phyloP scores from a whole-genome alignment of 345 rosid species.

The Isatis tinctoria region DNA sequence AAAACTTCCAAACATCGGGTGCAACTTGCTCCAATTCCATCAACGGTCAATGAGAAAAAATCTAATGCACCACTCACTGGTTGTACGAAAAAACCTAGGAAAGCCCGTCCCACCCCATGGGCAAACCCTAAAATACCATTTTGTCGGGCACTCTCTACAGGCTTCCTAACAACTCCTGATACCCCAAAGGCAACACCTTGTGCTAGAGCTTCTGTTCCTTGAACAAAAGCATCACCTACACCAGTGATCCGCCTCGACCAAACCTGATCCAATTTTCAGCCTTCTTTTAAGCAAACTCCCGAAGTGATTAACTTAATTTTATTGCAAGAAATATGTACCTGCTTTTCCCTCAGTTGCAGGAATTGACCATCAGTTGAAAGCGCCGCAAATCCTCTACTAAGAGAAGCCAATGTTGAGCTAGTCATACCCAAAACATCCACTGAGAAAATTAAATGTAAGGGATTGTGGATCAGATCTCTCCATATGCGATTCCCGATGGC shows the following conservation, averaged over 20 bases:
- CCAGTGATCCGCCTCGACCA: conserved; percentile 94
- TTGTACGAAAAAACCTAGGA: conserved; percentile 78
- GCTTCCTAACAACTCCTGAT: conserved; percentile 93
- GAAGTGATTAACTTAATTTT: neutral
- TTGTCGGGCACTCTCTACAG: conserved; percentile 90
- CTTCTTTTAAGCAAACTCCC: conserved; percentile 11
- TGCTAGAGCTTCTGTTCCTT: conserved; percentile 98
- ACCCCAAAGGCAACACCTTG: conserved; percentile 99
- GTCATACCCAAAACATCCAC: conserved; percentile 98
- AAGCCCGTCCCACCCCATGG: conserved; percentile 90
- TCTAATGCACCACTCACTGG: conserved; percentile 97
- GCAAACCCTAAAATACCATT: conserved; percentile 89
- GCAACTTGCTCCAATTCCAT: conserved; percentile 95
- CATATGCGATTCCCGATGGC: conserved; percentile 83
- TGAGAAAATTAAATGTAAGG: conserved; percentile 85
- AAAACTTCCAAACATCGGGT: conserved; percentile 81
- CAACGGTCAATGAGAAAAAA: conserved; percentile 89
- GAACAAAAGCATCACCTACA: conserved; percentile 88
- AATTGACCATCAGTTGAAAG: conserved; percentile 97
- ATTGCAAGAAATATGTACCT: conserved; percentile 43
- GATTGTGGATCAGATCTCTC: conserved; percentile 98
- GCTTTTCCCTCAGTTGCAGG: conserved; percentile 87
- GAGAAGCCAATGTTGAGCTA: conserved; percentile 94
- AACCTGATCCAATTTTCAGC: conserved; percentile 50
- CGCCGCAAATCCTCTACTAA: conserved; percentile 96